Conservation (phyloP, 139 green algal genomes). For the Pseudopediastrum boryanum region DNA sequence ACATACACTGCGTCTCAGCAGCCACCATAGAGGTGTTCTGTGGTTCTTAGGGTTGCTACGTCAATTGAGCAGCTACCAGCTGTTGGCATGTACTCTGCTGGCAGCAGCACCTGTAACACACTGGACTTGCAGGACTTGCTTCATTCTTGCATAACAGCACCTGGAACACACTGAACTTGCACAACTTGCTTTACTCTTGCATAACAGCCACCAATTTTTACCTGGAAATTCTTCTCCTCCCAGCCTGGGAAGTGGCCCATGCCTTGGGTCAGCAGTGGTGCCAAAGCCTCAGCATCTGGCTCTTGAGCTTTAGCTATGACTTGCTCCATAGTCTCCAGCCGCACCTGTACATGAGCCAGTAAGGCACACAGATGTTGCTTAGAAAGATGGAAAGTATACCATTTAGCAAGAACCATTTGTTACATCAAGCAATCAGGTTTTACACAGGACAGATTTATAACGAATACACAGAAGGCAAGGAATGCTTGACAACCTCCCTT, state of each 20-base stretch:
- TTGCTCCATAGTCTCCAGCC: conserved; percentile 79
- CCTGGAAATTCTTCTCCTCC: conserved; percentile 98
- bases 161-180: neutral
- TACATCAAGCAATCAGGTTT: too few species aligned
- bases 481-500: too few species aligned
- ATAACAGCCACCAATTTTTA: conserved; percentile 29
- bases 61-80: too few species aligned
- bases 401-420: too few species aligned
- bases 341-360: conserved; percentile 48
- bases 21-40: too few species aligned
- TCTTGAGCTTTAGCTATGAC: conserved; percentile 55
- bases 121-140: neutral
- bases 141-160: neutral
- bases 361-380: too few species aligned
- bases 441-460: too few species aligned
- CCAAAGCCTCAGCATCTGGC: conserved; percentile 40
- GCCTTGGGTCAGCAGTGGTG: conserved; percentile 63
- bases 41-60: too few species aligned
- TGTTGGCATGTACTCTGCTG: neutral
- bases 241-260: conserved; percentile 83
- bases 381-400: too few species aligned
- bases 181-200: neutral
- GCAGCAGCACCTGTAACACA: neutral
- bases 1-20: too few species aligned
- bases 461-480: too few species aligned